phyloP scores from a whole-genome alignment of 108 stramenopile species.

The Nitzschia inconspicua region DNA sequence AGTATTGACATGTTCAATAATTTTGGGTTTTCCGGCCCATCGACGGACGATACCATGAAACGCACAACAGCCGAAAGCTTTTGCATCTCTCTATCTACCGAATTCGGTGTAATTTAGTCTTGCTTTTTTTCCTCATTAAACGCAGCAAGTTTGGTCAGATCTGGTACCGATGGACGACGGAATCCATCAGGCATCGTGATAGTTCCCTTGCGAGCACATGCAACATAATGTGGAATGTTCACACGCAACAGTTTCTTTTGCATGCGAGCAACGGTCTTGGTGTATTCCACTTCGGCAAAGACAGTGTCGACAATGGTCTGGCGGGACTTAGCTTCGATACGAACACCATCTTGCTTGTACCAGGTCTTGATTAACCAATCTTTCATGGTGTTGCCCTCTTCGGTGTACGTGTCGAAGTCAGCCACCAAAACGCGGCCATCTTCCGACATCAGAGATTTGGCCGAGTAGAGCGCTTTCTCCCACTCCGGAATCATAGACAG shows the following conservation, averaged over 20 bases:
- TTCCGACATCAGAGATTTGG: constrained; percentile 41
- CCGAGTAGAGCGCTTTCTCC: constrained; percentile 47
- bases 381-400: constrained; percentile 35
- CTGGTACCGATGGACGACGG: constrained; percentile 28
- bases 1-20: too few species aligned
- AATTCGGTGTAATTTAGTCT: neutral
- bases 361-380: constrained; percentile 49
- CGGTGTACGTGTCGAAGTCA: constrained; percentile 58
- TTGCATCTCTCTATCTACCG: too few species aligned
- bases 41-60: neutral
- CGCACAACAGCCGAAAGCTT: too few species aligned
- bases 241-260: constrained; percentile 45
- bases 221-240: constrained; percentile 44
- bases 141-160: constrained; percentile 13
- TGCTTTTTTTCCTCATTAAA: constrained; percentile 15
- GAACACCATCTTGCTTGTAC: constrained; percentile 58
- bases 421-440: constrained; percentile 55
- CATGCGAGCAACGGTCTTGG: constrained; percentile 40
- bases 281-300: constrained; percentile 26
- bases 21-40: neutral
- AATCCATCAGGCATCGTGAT: constrained; percentile 37
- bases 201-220: constrained; percentile 43
- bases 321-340: constrained; percentile 50
- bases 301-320: constrained; percentile 32
- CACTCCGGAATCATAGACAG: constrained; percentile 55